Conservation (phyloP, 2,329 filamentous ascomycete genomes). For the Trichoderma koningii region DNA sequence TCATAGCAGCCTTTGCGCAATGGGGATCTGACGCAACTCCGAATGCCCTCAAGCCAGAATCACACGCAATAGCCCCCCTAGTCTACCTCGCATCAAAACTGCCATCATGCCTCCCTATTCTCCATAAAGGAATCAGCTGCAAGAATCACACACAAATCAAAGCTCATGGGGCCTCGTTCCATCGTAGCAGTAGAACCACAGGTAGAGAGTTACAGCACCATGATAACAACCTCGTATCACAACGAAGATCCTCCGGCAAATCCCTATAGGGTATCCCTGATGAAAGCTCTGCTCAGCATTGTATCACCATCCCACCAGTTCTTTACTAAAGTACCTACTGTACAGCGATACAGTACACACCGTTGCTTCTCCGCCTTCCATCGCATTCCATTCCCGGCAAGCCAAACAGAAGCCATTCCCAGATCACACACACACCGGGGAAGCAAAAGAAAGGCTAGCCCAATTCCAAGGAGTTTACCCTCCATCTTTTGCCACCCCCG, state of each 20-base stretch:
- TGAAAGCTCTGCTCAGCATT: too few species aligned
- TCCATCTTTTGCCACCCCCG: constrained; percentile 5
- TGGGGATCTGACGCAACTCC: background rate
- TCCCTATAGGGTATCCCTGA: background rate
- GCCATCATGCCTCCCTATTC: background rate
- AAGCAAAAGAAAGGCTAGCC: too few species aligned
- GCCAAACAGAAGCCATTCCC: constrained; percentile 1
- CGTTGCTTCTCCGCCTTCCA: constrained; percentile 3
- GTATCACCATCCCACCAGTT: too few species aligned
- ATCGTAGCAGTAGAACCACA: background rate
- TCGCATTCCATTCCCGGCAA: constrained; percentile 22
- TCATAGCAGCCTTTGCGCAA: constrained; percentile 1
- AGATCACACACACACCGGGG: too few species aligned
- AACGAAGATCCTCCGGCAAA: background rate
- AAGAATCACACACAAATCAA: background rate
- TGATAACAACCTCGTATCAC: constrained; percentile 17
- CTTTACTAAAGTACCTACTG: too few species aligned
- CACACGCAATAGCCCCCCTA: background rate
- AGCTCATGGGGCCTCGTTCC: background rate
- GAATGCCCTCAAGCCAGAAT: background rate
- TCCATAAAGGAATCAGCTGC: background rate
- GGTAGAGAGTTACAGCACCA: constrained; percentile 14
- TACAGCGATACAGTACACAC: background rate
- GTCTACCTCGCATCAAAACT: background rate
- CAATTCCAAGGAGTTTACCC: background rate